Base-by-base conservation (phyloP, 192 early-diverging fungal genomes). In the Cetraspora pellucida region DNA sequence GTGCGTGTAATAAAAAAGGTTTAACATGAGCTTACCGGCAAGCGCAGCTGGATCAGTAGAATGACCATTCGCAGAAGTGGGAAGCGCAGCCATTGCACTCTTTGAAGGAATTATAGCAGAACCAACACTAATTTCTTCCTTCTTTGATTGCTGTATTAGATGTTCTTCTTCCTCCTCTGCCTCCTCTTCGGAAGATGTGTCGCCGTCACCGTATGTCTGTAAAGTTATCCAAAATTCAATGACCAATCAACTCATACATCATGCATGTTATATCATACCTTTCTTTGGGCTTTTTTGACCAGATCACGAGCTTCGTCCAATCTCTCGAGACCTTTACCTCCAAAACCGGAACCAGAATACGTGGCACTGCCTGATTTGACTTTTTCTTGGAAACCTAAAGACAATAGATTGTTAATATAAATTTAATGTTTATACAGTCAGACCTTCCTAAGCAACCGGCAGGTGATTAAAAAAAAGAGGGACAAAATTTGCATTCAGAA, bases 291-390 rank as follows among this genome's bases (percentile, higher is more conserved):
- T 80, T 93, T 91, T 81, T 97, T 94, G 21, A 96, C 90, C 74
- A 91, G 82, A 72, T 93, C 94, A 61, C 97, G 89, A 69, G 98
- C 93, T 77, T 94, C 92, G 64, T 98, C 97, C 72, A 99, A 85
- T 78, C 93, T 91, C 70, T 97, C 96, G 43, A 99, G 84, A 27
- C 98, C 98, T 80, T 98, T 98, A 52, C 98, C 98, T 31, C 97
- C 96, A 83, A 98, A 99, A 0, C 98, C 98, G 23, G 87, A 90
- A 16, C 90, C 84, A 7, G 87, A 82, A 37, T 86, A 87, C 57
- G 90, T 87, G 28, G 89, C 95, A 47, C 87, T 87, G 28, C 95
- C 95, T 10, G 85, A 82, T 49, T 93, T 91, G 77, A 94, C 92
- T 77, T 95, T 96, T 45, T 86, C 85, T 68, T 92, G 89, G 78